These are phyloP conservation scores for Fagopyrum homotropicum DNA, from an alignment of 148 eudicot genomes.

Conservation along the genomic window DNA sequence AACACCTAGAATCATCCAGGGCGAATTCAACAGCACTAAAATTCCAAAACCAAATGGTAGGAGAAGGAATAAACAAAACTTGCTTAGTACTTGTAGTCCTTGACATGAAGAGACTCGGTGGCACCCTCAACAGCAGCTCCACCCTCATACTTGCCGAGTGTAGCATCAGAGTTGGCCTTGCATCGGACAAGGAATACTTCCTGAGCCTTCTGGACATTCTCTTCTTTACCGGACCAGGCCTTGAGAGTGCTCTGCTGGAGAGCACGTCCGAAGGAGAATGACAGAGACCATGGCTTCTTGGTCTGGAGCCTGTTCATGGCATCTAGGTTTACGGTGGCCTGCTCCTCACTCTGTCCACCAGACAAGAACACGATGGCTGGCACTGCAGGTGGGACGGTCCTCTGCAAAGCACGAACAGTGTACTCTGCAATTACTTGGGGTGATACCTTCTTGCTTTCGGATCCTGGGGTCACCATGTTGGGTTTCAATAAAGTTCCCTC, in stretches of 20 bases:
- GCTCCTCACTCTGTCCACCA: slow-evolving; percentile 97
- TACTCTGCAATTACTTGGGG: slow-evolving; percentile 77
- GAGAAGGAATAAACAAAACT: slow-evolving; percentile 10
- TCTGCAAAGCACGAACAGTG: slow-evolving; percentile 76
- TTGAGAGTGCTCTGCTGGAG: slow-evolving; percentile 91
- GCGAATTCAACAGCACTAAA: background rate
- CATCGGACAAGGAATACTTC: slow-evolving; percentile 60
- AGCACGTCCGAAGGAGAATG: slow-evolving; percentile 93
- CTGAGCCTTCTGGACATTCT: slow-evolving; percentile 69
- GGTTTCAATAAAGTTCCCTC: slow-evolving; percentile 91
- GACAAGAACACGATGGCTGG: slow-evolving; percentile 90
- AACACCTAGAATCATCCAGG: background rate
- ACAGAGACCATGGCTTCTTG: slow-evolving; percentile 89
- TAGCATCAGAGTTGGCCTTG: slow-evolving; percentile 90
- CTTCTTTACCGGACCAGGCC: slow-evolving; percentile 81
- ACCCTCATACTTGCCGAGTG: slow-evolving; percentile 78
- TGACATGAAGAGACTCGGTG: slow-evolving; percentile 80
- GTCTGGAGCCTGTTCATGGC: slow-evolving; percentile 78
- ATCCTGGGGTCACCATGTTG: slow-evolving; percentile 95
- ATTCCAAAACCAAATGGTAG: background rate
- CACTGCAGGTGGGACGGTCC: slow-evolving; percentile 90
- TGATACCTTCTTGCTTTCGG: slow-evolving; percentile 66
- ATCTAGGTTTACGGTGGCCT: slow-evolving; percentile 82
- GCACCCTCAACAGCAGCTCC: slow-evolving; percentile 69
- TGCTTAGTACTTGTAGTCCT: slow-evolving; percentile 86